phyloP scores from a whole-genome alignment of 768 basidiomycete species.

The Mycena rebaudengoi region DNA sequence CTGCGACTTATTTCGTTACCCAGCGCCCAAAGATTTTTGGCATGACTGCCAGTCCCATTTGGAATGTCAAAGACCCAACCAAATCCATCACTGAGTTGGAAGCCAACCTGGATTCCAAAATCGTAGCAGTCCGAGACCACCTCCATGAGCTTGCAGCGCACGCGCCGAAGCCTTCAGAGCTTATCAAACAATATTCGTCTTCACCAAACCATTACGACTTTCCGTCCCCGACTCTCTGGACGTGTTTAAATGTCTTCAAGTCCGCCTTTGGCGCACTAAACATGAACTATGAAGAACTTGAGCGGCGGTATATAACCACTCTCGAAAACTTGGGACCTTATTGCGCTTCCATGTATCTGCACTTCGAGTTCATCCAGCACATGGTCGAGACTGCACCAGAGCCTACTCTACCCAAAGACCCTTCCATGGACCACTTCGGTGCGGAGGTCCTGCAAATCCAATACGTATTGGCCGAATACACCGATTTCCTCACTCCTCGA shows the following conservation, averaged over 20 bases:
- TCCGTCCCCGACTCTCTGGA: slow-evolving; percentile 64
- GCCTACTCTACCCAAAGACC: slow-evolving; percentile 20
- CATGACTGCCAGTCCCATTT: slow-evolving; percentile 92
- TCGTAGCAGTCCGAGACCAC: slow-evolving; percentile 79
- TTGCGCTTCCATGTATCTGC: slow-evolving; percentile 77
- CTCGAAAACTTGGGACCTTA: slow-evolving; percentile 74
- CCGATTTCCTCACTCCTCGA: slow-evolving; percentile 43
- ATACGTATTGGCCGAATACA: slow-evolving; percentile 53
- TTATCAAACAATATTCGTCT: slow-evolving; percentile 63
- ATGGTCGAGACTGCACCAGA: slow-evolving; percentile 22
- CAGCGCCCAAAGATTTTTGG: slow-evolving; percentile 88
- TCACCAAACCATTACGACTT: slow-evolving; percentile 64
- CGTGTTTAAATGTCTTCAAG: slow-evolving; percentile 52
- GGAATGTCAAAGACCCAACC: slow-evolving; percentile 76
- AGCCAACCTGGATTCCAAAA: slow-evolving; percentile 74
- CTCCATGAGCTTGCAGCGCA: slow-evolving; percentile 68
- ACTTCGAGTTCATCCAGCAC: slow-evolving; percentile 64
- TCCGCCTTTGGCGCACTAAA: slow-evolving; percentile 40
- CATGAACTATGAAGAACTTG: slow-evolving; percentile 68
- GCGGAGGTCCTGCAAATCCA: slow-evolving; percentile 44
- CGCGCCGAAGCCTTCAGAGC: slow-evolving; percentile 72
- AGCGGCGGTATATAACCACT: slow-evolving; percentile 69
- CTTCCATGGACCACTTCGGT: slow-evolving; percentile 35
- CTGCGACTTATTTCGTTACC: neutral
- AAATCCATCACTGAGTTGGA: slow-evolving; percentile 73